These are phyloP conservation scores for Citrullus amarus DNA, from an alignment of 306 rosid species.

Conservation along the genomic window DNA sequence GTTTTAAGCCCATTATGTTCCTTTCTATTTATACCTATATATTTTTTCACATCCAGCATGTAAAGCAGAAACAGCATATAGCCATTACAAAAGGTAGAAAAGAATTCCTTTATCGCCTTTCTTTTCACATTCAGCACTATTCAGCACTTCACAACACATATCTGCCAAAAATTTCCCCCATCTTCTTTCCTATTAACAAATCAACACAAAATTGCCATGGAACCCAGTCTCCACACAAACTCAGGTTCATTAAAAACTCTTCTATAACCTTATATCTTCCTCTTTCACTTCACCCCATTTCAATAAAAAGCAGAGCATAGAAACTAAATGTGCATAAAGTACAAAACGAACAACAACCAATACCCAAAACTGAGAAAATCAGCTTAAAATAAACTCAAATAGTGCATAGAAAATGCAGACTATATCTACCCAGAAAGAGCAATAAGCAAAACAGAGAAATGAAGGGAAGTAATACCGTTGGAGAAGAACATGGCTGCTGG, in stretches of 20 bases:
- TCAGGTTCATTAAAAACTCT: neutral
- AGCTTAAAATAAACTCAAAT: neutral
- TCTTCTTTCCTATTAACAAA: neutral
- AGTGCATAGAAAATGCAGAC: neutral
- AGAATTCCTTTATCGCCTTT: neutral
- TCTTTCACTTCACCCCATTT: neutral
- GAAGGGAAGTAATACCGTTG: constrained; percentile 19
- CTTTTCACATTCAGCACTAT: neutral
- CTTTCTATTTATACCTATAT: constrained; percentile 15
- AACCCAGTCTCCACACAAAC: neutral
- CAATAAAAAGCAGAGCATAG: neutral
- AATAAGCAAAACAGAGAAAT: constrained; percentile 10
- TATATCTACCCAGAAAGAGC: neutral
- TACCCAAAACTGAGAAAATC: neutral
- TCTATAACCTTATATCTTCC: neutral
- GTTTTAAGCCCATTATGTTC: constrained; percentile 20
- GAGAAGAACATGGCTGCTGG: constrained; percentile 45
- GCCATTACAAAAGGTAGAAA: constrained; percentile 10
- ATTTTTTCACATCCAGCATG: constrained; percentile 44
- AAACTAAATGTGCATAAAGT: neutral
- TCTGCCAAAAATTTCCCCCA: neutral
- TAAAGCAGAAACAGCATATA: constrained; percentile 43
- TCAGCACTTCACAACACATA: neutral
- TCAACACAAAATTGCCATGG: neutral
- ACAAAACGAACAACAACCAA: neutral